phyloP scores from a whole-genome alignment of 2,329 filamentous ascomycete species.

The Macroventuria anomochaeta region DNA sequence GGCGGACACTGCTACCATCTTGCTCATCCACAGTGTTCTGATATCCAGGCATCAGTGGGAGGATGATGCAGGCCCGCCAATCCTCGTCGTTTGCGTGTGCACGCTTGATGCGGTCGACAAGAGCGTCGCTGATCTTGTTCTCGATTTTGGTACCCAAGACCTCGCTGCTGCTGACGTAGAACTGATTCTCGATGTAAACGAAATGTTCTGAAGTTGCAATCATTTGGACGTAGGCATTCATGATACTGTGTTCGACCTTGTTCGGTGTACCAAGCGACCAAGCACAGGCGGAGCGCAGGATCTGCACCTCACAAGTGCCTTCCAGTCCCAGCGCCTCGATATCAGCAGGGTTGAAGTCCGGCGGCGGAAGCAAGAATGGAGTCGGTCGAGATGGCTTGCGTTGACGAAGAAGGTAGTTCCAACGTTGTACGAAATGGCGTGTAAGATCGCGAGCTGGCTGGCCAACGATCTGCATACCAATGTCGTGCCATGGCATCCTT shows the following conservation, averaged over 20 bases:
- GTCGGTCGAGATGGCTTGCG: slow-evolving; percentile 92
- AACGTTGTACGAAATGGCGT: slow-evolving; percentile 94
- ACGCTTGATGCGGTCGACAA: slow-evolving; percentile 88
- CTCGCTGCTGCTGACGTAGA: slow-evolving; percentile 93
- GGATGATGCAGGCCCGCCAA: slow-evolving; percentile 88
- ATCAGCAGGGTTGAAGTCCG: slow-evolving; percentile 86
- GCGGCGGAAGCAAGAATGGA: slow-evolving; percentile 89
- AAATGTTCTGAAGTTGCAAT: slow-evolving; percentile 97
- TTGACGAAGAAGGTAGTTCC: slow-evolving; percentile 95
- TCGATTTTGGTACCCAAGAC: slow-evolving; percentile 86
- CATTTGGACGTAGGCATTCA: slow-evolving; percentile 92
- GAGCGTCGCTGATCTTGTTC: slow-evolving; percentile 91
- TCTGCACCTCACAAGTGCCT: slow-evolving; percentile 95
- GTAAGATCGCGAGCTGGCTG: slow-evolving; percentile 94
- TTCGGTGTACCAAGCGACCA: slow-evolving; percentile 91
- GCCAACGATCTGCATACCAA: slow-evolving; percentile 96
- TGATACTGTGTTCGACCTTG: slow-evolving; percentile 90
- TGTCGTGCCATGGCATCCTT: slow-evolving; percentile 98
- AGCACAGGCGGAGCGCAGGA: slow-evolving; percentile 83
- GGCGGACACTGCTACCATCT: slow-evolving; percentile 89
- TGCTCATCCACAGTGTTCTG: slow-evolving; percentile 95
- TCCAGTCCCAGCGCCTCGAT: slow-evolving; percentile 86
- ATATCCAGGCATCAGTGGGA: slow-evolving; percentile 97
- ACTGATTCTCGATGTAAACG: slow-evolving; percentile 98
- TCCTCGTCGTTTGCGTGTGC: slow-evolving; percentile 84